Conservation (phyloP, 345 rosid species). For the Gynandropsis gynandra region DNA sequence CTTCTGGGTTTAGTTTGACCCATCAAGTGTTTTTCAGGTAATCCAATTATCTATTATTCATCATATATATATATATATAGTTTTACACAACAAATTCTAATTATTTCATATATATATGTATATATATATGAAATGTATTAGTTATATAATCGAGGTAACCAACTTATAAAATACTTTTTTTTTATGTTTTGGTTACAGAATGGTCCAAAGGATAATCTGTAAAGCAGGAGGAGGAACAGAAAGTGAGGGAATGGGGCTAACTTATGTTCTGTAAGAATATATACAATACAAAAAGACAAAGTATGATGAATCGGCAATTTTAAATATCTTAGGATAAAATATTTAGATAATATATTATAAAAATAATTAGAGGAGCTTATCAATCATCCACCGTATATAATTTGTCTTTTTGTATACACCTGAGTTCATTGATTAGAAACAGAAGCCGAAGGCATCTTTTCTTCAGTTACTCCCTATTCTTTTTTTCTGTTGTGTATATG, state of each 20-base stretch:
- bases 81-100: slow-evolving; percentile 5
- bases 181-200: slow-evolving; percentile 19
- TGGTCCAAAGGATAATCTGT: slow-evolving; percentile 26
- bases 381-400: neutral
- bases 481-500: slow-evolving; percentile 1
- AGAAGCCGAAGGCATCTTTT: slow-evolving; percentile 21
- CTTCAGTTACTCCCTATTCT: neutral
- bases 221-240: slow-evolving; percentile 18
- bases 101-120: neutral
- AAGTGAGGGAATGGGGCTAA: slow-evolving; percentile 12
- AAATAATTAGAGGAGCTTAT: neutral
- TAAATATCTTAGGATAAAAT: neutral
- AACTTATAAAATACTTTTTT: slow-evolving; percentile 10
- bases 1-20: slow-evolving; percentile 21
- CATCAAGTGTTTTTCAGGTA: slow-evolving; percentile 42
- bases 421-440: slow-evolving; percentile 13
- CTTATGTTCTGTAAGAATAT: slow-evolving; percentile 12
- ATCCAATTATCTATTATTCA: neutral
- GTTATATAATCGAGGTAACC: slow-evolving; percentile 6
- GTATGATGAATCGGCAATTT: slow-evolving; percentile 19
- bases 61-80: neutral
- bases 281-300: slow-evolving; percentile 13
- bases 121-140: too few species aligned
- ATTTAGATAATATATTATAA: slow-evolving; percentile 12
- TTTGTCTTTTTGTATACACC: neutral